Evolutionary conservation across 2,329 filamentous ascomycete species (phyloP).

Genomic region (Akanthomyces lecanii): DNA sequence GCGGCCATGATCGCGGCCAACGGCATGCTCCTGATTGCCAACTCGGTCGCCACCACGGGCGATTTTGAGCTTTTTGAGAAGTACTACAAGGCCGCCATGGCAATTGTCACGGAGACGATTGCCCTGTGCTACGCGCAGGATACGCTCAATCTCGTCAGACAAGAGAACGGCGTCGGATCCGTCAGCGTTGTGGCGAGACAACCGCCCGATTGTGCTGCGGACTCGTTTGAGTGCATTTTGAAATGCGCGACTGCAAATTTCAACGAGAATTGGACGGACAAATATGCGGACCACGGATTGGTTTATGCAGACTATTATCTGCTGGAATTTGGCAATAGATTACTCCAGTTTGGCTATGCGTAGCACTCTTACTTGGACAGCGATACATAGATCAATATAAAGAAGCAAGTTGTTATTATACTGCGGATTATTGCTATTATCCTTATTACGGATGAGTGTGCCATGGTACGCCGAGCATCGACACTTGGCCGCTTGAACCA

Average conservation of each 20-base stretch:
- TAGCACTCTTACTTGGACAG: not conserved
- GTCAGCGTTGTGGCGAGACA: not conserved
- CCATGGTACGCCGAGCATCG: too few relatives aligned
- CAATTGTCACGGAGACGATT: slow-evolving; percentile 29
- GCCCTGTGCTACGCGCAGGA: slow-evolving; percentile 27
- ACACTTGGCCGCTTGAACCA: too few relatives aligned
- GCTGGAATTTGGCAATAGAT: slow-evolving; percentile 43
- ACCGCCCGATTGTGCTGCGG: not conserved
- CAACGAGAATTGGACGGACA: slow-evolving; percentile 26
- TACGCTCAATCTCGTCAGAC: slow-evolving; percentile 19
- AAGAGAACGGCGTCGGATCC: not conserved
- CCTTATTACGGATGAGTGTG: too few relatives aligned
- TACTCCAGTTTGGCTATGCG: slow-evolving; percentile 34
- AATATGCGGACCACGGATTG: slow-evolving; percentile 36
- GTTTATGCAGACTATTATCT: slow-evolving; percentile 49
- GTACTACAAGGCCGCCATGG: slow-evolving; percentile 27
- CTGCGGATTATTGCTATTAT: too few relatives aligned
- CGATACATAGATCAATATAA: not conserved
- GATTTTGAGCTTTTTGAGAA: slow-evolving; percentile 19
- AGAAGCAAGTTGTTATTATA: too few relatives aligned
- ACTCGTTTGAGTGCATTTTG: slow-evolving; percentile 29
- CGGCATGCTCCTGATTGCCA: slow-evolving; percentile 37
- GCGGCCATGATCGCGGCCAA: slow-evolving; percentile 40
- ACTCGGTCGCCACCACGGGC: slow-evolving; percentile 26
- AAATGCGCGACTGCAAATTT: slow-evolving; percentile 33